Evolutionary conservation across 306 rosid genomes (phyloP).

Genomic region (Citrullus mucosospermus): DNA sequence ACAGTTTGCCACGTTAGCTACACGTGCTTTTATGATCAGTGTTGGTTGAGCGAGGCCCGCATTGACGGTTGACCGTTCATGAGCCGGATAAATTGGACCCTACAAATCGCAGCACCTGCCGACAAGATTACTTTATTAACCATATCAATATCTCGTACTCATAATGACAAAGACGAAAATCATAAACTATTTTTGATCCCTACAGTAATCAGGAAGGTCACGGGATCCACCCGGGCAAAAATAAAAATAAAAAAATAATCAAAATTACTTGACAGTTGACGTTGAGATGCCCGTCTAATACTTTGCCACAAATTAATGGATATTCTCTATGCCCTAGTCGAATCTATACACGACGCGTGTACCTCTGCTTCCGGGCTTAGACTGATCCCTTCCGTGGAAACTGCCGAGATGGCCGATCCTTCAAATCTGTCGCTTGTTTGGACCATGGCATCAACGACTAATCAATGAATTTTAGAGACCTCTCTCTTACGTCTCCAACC

Average conservation of each 20-base stretch:
- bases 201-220: not conserved
- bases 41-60: conserved; percentile 18
- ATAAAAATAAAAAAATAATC: not conserved
- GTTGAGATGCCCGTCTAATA: not conserved
- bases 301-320: not conserved
- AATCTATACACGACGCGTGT: not conserved
- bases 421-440: not conserved
- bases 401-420: not conserved
- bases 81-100: conserved; percentile 13
- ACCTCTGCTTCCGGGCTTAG: not conserved
- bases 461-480: not conserved
- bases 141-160: not conserved
- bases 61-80: conserved; percentile 30
- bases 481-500: not conserved
- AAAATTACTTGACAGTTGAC: not conserved
- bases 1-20: conserved; percentile 70
- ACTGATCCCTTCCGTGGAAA: not conserved
- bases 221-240: not conserved
- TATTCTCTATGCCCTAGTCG: not conserved
- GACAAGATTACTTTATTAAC: conserved; percentile 21
- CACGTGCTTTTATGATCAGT: conserved; percentile 32
- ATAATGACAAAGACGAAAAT: conserved; percentile 3
- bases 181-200: not conserved
- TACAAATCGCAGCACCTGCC: conserved; percentile 27
- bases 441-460: not conserved